Evolutionary conservation across 305 asterid genomes (phyloP), one percentile per base, ranked within the genome.

Genomic region (Fraxinus sp.): DNA sequence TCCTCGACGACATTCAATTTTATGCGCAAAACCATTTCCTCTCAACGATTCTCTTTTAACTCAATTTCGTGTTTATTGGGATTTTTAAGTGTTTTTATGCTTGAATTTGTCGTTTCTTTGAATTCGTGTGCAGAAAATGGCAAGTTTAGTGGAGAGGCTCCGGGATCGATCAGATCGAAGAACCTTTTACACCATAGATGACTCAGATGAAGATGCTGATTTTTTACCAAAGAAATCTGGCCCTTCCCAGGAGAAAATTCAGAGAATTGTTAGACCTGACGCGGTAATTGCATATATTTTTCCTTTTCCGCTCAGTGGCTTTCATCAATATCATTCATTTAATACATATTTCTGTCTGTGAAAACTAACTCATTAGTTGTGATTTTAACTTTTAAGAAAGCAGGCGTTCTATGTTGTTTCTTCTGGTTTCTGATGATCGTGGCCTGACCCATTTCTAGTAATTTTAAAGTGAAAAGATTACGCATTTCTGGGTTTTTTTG

Each of bases 91-190:
- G 33, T 79, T 44, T 59, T 57, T 49, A 72, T 16, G 13, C 3
- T 64, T 80, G 8, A 76, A 46, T 73, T 46, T 68, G 66, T 13
- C 24, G 30, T 36, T 44, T 32, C 57, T n/a, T n/a, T 76, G 83
- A 81, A 52, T 71, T 32, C 78, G 72, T 74, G 22, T 66, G 82
- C 78, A 87, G 90, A 73, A 80, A 80, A 94, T 94, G 99, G 84
- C 97, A 74, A 95, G 99, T 83, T 90, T 95, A 89, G 99, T 90
- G 85, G 98, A 95, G 95, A 90, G 98, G 88, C 92, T 95, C 57
- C 94, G 99, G 78, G 96, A 86, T 81, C 93, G 99, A 74, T 94
- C 98, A 28, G 99, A 94, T 79, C 92, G 95, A 66, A 88, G 86
- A 84, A 98, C 99, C 20, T 55, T 93, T 81, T 95, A 94, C 86